Evolutionary conservation across 495 filamentous ascomycete genomes (phyloP).

Genomic region (Amphirosellinia nigrospora): DNA sequence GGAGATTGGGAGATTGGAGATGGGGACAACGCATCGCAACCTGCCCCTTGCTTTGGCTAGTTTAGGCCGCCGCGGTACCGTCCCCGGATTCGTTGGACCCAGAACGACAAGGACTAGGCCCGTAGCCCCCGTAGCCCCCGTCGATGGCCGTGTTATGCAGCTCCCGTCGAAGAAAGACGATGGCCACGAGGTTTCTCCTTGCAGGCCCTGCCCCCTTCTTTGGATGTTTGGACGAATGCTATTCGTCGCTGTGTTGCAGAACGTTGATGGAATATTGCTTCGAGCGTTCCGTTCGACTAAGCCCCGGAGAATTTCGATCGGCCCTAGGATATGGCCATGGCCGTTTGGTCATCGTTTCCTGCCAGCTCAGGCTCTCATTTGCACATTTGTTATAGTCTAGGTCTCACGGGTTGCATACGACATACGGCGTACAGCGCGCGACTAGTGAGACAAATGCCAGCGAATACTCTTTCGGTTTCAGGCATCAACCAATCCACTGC

Average conservation of each 20-base stretch:
- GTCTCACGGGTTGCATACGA: constrained; percentile 14
- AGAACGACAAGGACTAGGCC: constrained; percentile 39
- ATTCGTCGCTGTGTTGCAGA: constrained; percentile 11
- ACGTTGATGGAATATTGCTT: constrained; percentile 14
- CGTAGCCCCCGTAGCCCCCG: constrained; percentile 27
- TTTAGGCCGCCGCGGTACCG: constrained; percentile 27
- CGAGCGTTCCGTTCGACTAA: constrained; percentile 5
- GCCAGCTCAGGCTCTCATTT: constrained; percentile 6
- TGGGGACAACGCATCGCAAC: constrained; percentile 37
- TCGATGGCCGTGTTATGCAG: constrained; percentile 39
- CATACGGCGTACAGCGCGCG: background rate
- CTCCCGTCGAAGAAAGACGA: constrained; percentile 35
- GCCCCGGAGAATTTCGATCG: constrained; percentile 8
- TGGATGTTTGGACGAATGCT: constrained; percentile 17
- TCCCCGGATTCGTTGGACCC: constrained; percentile 35
- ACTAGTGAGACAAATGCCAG: constrained; percentile 4
- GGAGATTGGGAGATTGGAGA: constrained; percentile 22
- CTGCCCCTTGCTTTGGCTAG: constrained; percentile 26
- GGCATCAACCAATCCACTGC: constrained; percentile 15
- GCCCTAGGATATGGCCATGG: constrained; percentile 6
- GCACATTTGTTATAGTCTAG: constrained; percentile 3
- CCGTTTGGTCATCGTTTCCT: background rate
- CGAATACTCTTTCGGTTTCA: constrained; percentile 7
- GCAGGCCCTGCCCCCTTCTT: constrained; percentile 31
- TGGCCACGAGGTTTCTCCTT: constrained; percentile 45